Conservation (phyloP, 176 grass and related monocot species). For the Canna indica region DNA sequence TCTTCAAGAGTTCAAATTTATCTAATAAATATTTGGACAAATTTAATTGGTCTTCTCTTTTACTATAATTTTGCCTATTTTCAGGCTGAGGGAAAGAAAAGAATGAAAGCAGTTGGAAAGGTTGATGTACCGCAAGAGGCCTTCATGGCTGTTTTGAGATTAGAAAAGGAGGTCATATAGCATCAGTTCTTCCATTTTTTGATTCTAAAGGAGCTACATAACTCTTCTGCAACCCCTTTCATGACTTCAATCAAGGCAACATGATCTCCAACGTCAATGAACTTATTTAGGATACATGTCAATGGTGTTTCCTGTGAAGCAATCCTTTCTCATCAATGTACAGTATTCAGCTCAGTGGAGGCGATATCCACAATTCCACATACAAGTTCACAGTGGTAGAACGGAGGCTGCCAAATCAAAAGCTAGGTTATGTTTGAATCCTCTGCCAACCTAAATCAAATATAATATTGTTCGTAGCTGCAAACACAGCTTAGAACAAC, state of each 20-base stretch:
- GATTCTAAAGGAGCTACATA: not conserved
- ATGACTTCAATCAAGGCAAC: not conserved
- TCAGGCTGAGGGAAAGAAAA: constrained; percentile 96
- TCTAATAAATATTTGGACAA: not conserved
- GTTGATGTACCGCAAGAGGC: constrained; percentile 97
- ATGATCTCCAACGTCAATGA: not conserved
- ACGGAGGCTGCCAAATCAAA: not conserved
- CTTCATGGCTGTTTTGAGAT: constrained; percentile 89
- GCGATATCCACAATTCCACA: not conserved
- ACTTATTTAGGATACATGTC: not conserved
- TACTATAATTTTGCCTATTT: constrained; percentile 20
- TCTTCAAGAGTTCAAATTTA: too few species aligned
- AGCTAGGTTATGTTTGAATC: not conserved
- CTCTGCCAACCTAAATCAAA: not conserved
- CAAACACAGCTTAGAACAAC: not conserved
- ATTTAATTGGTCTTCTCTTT: not conserved
- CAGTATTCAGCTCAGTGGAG: not conserved
- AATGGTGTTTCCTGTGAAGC: not conserved
- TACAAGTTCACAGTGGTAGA: too few species aligned
- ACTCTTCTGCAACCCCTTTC: not conserved
- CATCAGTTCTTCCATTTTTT: not conserved
- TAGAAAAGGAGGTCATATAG: constrained; percentile 92
- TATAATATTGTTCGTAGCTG: not conserved
- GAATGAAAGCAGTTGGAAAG: constrained; percentile 93
- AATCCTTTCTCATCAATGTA: not conserved